These are phyloP conservation scores for Xylariaceae sp. DNA, from an alignment of 2,329 filamentous ascomycete species.

Conservation along the genomic window DNA sequence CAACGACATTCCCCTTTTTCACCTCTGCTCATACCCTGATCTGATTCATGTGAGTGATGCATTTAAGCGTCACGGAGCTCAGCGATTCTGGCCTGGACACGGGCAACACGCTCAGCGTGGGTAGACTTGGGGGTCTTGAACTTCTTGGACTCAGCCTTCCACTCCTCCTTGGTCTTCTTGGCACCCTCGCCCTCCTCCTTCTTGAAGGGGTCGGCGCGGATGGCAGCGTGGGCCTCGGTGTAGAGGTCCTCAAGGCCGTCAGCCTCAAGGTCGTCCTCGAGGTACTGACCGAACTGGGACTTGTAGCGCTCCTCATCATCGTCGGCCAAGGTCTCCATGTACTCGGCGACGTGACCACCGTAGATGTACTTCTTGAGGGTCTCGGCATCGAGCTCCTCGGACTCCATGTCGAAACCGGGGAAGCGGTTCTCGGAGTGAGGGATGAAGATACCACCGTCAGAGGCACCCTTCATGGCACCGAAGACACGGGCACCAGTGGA, in stretches of 20 bases:
- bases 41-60: constrained; percentile 2
- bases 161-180: constrained; percentile 97
- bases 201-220: constrained; percentile 97
- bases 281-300: constrained; percentile 96
- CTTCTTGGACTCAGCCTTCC: constrained; percentile 94
- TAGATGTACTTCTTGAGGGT: constrained; percentile 99
- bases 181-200: constrained; percentile 68
- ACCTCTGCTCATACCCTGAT: constrained; percentile 6
- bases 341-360: constrained; percentile 96
- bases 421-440: constrained; percentile 99
- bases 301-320: constrained; percentile 99
- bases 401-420: constrained; percentile 96
- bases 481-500: constrained; percentile 99
- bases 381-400: constrained; percentile 96
- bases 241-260: constrained; percentile 97
- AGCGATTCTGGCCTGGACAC: constrained; percentile 87
- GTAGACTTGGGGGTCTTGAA: constrained; percentile 71
- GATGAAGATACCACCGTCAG: constrained; percentile 92
- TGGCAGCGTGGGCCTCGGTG: constrained; percentile 87
- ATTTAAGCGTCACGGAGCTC: constrained; percentile 58
- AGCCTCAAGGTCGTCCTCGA: constrained; percentile 93
- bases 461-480: constrained; percentile 99
- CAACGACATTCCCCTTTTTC: constrained; percentile 23
- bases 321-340: constrained; percentile 99
- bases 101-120: constrained; percentile 75